Percentiles rank a stretch among this genome's conserved stretches.
Evolutionary conservation across 257 asterid genomes (phyloP).

Genomic region (Gentiana straminea): DNA sequence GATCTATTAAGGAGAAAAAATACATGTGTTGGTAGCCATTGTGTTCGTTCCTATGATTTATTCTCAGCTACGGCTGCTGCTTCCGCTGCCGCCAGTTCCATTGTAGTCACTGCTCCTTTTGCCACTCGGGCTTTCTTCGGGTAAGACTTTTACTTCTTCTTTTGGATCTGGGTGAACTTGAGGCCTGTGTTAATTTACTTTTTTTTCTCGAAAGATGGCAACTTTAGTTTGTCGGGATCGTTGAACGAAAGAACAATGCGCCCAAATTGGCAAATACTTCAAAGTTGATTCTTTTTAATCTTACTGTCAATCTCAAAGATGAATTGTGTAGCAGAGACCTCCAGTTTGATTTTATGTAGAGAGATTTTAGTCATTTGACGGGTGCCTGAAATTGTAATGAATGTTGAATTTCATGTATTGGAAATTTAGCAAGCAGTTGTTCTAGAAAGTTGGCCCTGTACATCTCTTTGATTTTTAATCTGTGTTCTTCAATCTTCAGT

Average conservation of each 20-base stretch:
- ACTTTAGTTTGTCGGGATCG: too few relatives aligned
- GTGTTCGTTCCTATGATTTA: slow-evolving; percentile 35
- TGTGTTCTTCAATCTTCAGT: too few relatives aligned
- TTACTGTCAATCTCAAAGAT: background rate
- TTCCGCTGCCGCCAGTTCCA: slow-evolving; percentile 33
- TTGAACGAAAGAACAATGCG: too few relatives aligned
- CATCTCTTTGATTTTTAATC: too few relatives aligned
- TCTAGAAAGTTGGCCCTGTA: too few relatives aligned
- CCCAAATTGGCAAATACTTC: background rate
- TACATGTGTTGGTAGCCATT: slow-evolving; percentile 29
- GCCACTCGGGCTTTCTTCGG: slow-evolving; percentile 46
- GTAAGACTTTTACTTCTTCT: slow-evolving; percentile 15
- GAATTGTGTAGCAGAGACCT: background rate
- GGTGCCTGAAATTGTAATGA: too few relatives aligned
- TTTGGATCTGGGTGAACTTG: background rate
- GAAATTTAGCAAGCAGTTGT: too few relatives aligned
- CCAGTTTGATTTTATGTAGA: background rate
- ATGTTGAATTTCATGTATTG: too few relatives aligned
- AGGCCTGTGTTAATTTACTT: background rate
- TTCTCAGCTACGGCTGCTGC: slow-evolving; percentile 40
- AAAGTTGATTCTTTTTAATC: background rate
- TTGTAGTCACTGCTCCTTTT: slow-evolving; percentile 44
- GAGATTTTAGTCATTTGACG: background rate
- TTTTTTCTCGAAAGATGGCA: too few relatives aligned
- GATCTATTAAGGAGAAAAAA: slow-evolving; percentile 47